Conservation (phyloP, 2,329 filamentous ascomycete species). For the Moelleriella libera region DNA sequence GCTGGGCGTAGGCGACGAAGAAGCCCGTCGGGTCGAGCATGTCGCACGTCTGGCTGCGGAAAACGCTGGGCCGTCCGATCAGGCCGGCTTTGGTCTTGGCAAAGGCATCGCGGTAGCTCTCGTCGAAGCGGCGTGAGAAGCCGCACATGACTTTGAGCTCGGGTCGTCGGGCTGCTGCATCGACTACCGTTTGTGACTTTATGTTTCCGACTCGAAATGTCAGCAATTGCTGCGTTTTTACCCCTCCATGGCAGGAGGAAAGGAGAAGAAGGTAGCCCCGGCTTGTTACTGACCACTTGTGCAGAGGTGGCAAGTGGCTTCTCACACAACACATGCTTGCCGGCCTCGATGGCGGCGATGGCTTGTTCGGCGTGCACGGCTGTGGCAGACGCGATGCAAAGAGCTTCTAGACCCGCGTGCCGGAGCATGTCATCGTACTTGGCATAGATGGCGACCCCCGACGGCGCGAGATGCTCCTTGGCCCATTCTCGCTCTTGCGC, state of each 20-base stretch:
- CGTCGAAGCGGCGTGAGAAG: slow-evolving; percentile 33
- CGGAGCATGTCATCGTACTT: slow-evolving; percentile 31
- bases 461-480: slow-evolving; percentile 24
- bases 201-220: neutral
- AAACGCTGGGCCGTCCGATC: slow-evolving; percentile 45
- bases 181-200: slow-evolving; percentile 42
- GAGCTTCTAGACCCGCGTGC: slow-evolving; percentile 21
- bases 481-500: slow-evolving; percentile 29
- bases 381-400: slow-evolving; percentile 25
- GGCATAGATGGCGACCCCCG: slow-evolving; percentile 27
- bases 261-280: too few species aligned
- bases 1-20: slow-evolving; percentile 52
- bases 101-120: slow-evolving; percentile 47
- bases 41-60: slow-evolving; percentile 55
- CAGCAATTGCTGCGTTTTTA: neutral
- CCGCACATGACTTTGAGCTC: slow-evolving; percentile 45
- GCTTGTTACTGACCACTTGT: slow-evolving; percentile 31
- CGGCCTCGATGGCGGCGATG: slow-evolving; percentile 36
- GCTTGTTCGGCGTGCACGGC: slow-evolving; percentile 43
- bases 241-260: too few species aligned
- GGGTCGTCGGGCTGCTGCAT: slow-evolving; percentile 36
- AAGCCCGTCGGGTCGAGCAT: slow-evolving; percentile 51
- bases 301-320: slow-evolving; percentile 44
- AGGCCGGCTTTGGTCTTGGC: slow-evolving; percentile 33
- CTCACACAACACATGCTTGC: slow-evolving; percentile 44